Base-by-base conservation (phyloP, 805 yeast genomes). In the Kluyveromyces aestuarii region DNA sequence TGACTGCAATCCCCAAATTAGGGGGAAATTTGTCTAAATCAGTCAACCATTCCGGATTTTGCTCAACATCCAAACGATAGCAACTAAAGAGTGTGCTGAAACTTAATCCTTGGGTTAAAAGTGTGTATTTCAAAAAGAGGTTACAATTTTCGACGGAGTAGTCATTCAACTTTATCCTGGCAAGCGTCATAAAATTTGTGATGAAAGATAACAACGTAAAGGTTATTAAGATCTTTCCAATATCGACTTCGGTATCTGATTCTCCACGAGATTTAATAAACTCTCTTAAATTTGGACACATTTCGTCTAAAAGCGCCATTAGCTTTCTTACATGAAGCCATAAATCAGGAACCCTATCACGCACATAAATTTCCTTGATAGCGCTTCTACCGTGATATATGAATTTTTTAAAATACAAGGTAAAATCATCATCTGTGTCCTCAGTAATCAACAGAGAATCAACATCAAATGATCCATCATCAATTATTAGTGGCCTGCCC, bases 401-500 rank as follows among this genome's bases (percentile, higher is more conserved):
- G 19, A 30, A 27, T 41, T 41, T 41, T 21, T 27, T 16, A 18
- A 27, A 41, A 8, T 18, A 8, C n/a, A 6, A 6, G 14, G 30
- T 30, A 40, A 40, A 40, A 2, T 18, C 27, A 8, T 40, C 21
- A n/a, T 40, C 27, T 4, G 42, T 11, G 5, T 41, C 44, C n/a
- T 27, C 37, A 27, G 36, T 13, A 2, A 11, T 4, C 14, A 25
- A 38, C 36, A 50, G 39, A 17, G 8, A 30, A 16, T 41, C 36
- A 41, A 41, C 45, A 42, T 47, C 48, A 38, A 36, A 50, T 27
- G 41, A 44, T 7, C 38, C 42, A 13, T 25, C 25, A 8, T 48
- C n/a, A 5, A 56, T 48, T 41, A 48, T 43, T 27, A 59, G 37
- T 2, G 60, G 57, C 6, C 50, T 50, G 0, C 70, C 70, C 18